These are phyloP conservation scores for Podospora pseudopauciseta DNA, from an alignment of 495 filamentous ascomycete genomes.

Conservation along the genomic window DNA sequence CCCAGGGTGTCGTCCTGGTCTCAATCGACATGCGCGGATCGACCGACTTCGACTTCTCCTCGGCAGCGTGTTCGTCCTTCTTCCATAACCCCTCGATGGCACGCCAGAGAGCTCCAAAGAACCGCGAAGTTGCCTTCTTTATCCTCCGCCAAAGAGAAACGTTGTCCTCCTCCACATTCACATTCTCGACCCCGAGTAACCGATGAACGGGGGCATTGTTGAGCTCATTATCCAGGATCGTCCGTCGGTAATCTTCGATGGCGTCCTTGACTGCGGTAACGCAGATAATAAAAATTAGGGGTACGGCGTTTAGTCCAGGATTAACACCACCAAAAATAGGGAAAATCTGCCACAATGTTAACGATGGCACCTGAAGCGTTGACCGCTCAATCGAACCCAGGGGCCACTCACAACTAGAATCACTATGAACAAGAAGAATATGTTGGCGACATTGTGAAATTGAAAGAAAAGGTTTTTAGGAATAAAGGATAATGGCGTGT, in stretches of 20 bases:
- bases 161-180: constrained; percentile 85
- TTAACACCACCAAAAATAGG: constrained; percentile 91
- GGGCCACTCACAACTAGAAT: constrained; percentile 75
- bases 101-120: constrained; percentile 56
- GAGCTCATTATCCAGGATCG: constrained; percentile 84
- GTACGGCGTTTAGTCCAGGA: constrained; percentile 84
- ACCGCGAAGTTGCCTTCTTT: constrained; percentile 82
- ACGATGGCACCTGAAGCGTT: not conserved
- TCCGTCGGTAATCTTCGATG: constrained; percentile 96
- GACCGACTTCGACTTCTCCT: constrained; percentile 33
- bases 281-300: constrained; percentile 89
- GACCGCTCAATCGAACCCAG: not conserved
- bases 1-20: constrained; percentile 54
- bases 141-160: constrained; percentile 81
- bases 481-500: constrained; percentile 92
- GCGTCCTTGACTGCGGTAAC: constrained; percentile 93
- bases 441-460: constrained; percentile 97
- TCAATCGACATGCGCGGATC: constrained; percentile 64
- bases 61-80: constrained; percentile 36
- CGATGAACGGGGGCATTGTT: constrained; percentile 96
- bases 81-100: constrained; percentile 38
- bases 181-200: constrained; percentile 83
- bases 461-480: constrained; percentile 97
- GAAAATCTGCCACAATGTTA: constrained; percentile 67
- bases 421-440: constrained; percentile 96